These are phyloP conservation scores for Sporormia fimetaria DNA, from an alignment of 495 filamentous ascomycete genomes.

Conservation along the genomic window DNA sequence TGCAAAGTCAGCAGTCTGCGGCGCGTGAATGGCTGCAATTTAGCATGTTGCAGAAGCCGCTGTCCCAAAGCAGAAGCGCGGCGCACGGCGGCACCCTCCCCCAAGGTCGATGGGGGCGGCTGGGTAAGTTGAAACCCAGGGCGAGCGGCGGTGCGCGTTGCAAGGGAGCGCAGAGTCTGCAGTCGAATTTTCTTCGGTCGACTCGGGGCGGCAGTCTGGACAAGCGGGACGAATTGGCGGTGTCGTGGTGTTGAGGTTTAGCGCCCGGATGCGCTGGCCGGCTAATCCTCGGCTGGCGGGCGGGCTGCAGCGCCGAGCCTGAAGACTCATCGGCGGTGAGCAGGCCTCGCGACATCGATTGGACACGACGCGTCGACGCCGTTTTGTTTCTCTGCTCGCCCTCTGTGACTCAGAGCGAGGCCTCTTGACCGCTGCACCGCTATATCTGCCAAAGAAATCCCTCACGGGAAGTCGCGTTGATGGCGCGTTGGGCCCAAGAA, in stretches of 20 bases:
- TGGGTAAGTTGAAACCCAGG: slow-evolving; percentile 16
- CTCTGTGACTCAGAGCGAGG: slow-evolving; percentile 20
- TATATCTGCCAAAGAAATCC: slow-evolving; percentile 23
- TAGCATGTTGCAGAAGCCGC: slow-evolving; percentile 8
- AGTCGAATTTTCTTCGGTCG: neutral
- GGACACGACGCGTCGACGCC: slow-evolving; percentile 3
- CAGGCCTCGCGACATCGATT: slow-evolving; percentile 6
- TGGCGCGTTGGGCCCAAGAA: slow-evolving; percentile 6
- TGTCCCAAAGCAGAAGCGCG: slow-evolving; percentile 3
- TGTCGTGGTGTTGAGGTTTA: slow-evolving; percentile 13
- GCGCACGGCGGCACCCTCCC: slow-evolving; percentile 12
- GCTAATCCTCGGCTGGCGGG: slow-evolving; percentile 14
- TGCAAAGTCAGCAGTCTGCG: slow-evolving; percentile 6
- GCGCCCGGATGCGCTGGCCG: too few relatives aligned
- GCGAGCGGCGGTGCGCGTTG: slow-evolving; percentile 7
- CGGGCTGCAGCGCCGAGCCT: neutral
- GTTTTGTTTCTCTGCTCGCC: slow-evolving; percentile 18
- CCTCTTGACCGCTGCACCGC: slow-evolving; percentile 10
- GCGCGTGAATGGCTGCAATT: slow-evolving; percentile 19
- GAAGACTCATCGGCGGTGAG: slow-evolving; percentile 13
- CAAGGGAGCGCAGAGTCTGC: slow-evolving; percentile 5
- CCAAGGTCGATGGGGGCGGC: slow-evolving; percentile 8
- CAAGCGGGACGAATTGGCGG: slow-evolving; percentile 12
- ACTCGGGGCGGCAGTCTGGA: slow-evolving; percentile 16
- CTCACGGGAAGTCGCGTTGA: slow-evolving; percentile 12